Base-by-base conservation (phyloP, 148 eudicot species). In the Hydrangea macrophylla region DNA sequence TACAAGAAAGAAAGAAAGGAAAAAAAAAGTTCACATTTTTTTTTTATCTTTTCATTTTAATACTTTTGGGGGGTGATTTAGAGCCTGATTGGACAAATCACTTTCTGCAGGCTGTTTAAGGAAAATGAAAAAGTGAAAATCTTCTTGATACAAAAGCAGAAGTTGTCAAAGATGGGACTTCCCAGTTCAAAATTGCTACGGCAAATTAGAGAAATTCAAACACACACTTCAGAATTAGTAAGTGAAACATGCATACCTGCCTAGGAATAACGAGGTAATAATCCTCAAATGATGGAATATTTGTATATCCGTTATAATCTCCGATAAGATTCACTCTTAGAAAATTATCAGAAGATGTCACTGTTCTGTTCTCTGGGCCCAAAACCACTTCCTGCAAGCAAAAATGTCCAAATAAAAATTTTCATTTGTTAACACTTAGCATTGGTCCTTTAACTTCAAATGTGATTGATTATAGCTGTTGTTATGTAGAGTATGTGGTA, bases 251-350 rank as follows among this genome's bases (percentile, higher is more conserved):
- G 40, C 81, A 37, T 80, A 93, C 98, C 98, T 86, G 85, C 77
- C 98, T 93, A 12, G 98, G 98, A 65, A 81, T 80, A 62, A 83
- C 94, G 58, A 92, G 90, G 77, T 81, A 93, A 81, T 80, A 84
- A 32, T 88, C 82, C 75, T 93, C 96, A 65, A 93, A 90, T 58
- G 96, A 85, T 26, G 98, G 98, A 60, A 93, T 88, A 64, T 76
- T 81, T 35, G 89, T 72, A 64, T 90, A 93, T 37, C 95, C 98
- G 80, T 62, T 86, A 76, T 84, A 93, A 70, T 93, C 98, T 27
- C 98, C 98, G 67, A 93, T 60, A 25, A 93, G 90, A 77, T 90
- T 93, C 60, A 83, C 98, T 72, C 89, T 63, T 56, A 93, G 82
- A 68, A 93, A 90, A 42, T 83, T 85, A 76, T 93, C 92, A 36